Evolutionary conservation across 176 grass and related monocot species (phyloP).

Genomic region (Tillandsia fasciculata): DNA sequence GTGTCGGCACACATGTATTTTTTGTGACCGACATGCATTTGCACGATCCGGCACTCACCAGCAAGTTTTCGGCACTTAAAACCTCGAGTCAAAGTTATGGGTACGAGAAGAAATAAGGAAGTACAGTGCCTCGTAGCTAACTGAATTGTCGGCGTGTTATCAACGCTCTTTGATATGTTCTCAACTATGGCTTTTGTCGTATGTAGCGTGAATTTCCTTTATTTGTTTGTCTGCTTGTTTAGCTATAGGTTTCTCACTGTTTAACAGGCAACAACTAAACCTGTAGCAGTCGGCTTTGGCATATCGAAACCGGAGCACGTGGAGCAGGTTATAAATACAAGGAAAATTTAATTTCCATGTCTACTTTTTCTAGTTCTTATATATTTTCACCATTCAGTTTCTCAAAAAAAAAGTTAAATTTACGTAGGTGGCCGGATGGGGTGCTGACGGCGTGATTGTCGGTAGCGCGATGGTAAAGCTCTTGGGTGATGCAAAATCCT

Average conservation of each 20-base stretch:
- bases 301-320: slow-evolving; percentile 88
- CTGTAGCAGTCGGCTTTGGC: slow-evolving; percentile 94
- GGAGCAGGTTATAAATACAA: slow-evolving; percentile 52
- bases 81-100: too few species aligned
- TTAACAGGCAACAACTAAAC: slow-evolving; percentile 69
- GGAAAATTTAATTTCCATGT: slow-evolving; percentile 5
- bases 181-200: too few species aligned
- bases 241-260: slow-evolving; percentile 7
- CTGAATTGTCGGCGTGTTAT: too few species aligned
- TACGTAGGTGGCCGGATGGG: slow-evolving; percentile 66
- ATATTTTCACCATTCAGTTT: background rate
- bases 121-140: too few species aligned
- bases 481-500: slow-evolving; percentile 54
- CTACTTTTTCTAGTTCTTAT: background rate
- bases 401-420: background rate
- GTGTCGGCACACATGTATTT: too few species aligned
- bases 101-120: too few species aligned
- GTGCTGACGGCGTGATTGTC: slow-evolving; percentile 86
- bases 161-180: too few species aligned
- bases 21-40: too few species aligned
- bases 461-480: slow-evolving; percentile 86
- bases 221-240: background rate
- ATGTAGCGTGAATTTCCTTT: background rate
- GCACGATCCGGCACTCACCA: too few species aligned
- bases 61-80: too few species aligned